Conservation (phyloP, 192 early-diverging fungal genomes). For the Geranomyces variabilis region DNA sequence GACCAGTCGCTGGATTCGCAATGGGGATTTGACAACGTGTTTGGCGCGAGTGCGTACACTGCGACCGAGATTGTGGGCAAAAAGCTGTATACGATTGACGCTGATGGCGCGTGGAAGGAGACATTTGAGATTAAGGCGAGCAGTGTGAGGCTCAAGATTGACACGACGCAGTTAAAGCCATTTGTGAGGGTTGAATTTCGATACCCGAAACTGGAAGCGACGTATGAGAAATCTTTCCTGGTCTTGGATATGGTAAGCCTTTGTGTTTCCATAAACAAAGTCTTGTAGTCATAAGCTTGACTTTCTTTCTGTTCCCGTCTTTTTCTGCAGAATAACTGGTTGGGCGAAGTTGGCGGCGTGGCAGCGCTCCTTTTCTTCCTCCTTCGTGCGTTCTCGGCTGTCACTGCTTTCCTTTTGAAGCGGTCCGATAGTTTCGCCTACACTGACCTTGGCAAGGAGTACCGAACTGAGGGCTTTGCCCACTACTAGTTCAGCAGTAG, state of each 20-base stretch:
- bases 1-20: neutral
- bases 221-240: conserved; percentile 49
- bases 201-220: conserved; percentile 48
- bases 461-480: conserved; percentile 41
- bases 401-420: conserved; percentile 34
- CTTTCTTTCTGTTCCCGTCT: neutral
- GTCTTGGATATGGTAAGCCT: conserved; percentile 52
- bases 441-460: conserved; percentile 34
- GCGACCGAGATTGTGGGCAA: conserved; percentile 42
- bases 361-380: conserved; percentile 43
- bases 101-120: conserved; percentile 26
- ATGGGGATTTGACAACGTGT: conserved; percentile 43
- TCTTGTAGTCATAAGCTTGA: neutral
- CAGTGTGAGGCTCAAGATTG: conserved; percentile 37
- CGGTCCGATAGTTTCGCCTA: conserved; percentile 42
- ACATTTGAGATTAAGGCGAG: conserved; percentile 45
- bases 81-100: conserved; percentile 44
- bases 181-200: conserved; percentile 41
- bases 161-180: conserved; percentile 10
- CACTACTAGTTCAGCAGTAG: too few relatives aligned
- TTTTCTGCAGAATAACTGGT: conserved; percentile 48
- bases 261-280: conserved; percentile 10
- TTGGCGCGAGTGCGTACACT: conserved; percentile 38
- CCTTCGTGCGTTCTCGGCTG: conserved; percentile 31
- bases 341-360: conserved; percentile 52